Base-by-base conservation (phyloP, 768 basidiomycete genomes). In the Ramaria sp. region DNA sequence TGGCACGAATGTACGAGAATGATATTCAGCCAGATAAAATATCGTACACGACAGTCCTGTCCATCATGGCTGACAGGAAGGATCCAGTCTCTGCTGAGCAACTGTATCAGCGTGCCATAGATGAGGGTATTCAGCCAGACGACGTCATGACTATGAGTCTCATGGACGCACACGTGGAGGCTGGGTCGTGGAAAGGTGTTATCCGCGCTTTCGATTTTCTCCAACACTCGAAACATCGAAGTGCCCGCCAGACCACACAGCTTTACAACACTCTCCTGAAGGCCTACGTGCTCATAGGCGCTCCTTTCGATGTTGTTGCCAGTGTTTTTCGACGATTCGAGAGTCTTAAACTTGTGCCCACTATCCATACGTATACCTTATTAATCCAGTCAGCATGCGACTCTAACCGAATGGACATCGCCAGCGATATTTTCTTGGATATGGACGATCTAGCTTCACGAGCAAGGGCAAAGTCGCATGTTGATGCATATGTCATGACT, bases 381-480 rank as follows among this genome's bases (percentile, higher is more conserved):
- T 70, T 91, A 48, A 80, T 93, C 34, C 86, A 88, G 63, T 84
- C 86, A 0, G 86, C 92, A 10, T 85, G 86, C 63, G 86, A 92
- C 61, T 71, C 79, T 16, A 78, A 81, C 5, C 64, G 74, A 52
- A 79, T 92, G 75, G 69, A 71, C 12, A 64, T 77, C 7, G 91
- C 90, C 5, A 65, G 70, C 48, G 73, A 81, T n/a, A 70, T 95
- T 20, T 83, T 85, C 62, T 64, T 67, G 36, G 75, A 86, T 64
- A 81, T 95, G 78, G 79, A 83, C 55, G 59, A 61, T n/a, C 63
- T 71, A n/a, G 61, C 69, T 30, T 62, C 66, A 43, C 24, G 50
- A 18, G 36, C 28, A 16, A 28, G 22, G 30, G 13, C 51, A 1
- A 59, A 68, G 10, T 63, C 71, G 3, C 65, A 70, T 36, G 64